Evolutionary conservation across 2,329 filamentous ascomycete species (phyloP).

Genomic region (Akanthomyces dipterigenus): DNA sequence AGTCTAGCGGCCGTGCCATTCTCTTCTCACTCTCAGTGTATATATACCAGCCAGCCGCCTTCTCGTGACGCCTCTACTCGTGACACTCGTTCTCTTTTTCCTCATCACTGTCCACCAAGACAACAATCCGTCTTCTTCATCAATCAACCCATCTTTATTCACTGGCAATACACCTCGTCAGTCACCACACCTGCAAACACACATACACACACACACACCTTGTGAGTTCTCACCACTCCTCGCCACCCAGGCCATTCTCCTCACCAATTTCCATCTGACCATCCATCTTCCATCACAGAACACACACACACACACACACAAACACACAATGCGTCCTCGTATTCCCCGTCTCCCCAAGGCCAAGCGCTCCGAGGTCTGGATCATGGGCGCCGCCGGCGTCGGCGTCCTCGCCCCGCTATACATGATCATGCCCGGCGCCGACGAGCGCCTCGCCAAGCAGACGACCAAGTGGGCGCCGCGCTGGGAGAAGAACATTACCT

Average conservation of each 20-base stretch:
- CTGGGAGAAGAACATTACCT: constrained; percentile 52
- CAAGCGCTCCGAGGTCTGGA: constrained; percentile 41
- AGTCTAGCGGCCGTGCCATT: too few relatives aligned
- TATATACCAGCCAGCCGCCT: not conserved
- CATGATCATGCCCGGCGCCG: constrained; percentile 49
- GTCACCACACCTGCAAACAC: not conserved
- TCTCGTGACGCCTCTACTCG: not conserved
- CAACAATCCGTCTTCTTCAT: not conserved
- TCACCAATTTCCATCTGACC: not conserved
- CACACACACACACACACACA: constrained; percentile 16
- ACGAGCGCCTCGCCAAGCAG: constrained; percentile 46
- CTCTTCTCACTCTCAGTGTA: not conserved
- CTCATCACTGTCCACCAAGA: not conserved
- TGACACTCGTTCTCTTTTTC: not conserved
- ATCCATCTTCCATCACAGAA: not conserved
- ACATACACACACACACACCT: not conserved
- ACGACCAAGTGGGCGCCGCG: constrained; percentile 52
- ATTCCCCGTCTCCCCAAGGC: constrained; percentile 43
- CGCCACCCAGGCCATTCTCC: not conserved
- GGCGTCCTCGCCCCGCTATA: constrained; percentile 50
- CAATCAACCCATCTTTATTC: not conserved
- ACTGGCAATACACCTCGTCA: not conserved
- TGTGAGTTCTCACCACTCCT: not conserved
- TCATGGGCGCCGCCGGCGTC: constrained; percentile 48
- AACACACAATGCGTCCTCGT: constrained; percentile 43